Evolutionary conservation across 495 filamentous ascomycete genomes (phyloP).

Genomic region (Aeminium ludgeri): DNA sequence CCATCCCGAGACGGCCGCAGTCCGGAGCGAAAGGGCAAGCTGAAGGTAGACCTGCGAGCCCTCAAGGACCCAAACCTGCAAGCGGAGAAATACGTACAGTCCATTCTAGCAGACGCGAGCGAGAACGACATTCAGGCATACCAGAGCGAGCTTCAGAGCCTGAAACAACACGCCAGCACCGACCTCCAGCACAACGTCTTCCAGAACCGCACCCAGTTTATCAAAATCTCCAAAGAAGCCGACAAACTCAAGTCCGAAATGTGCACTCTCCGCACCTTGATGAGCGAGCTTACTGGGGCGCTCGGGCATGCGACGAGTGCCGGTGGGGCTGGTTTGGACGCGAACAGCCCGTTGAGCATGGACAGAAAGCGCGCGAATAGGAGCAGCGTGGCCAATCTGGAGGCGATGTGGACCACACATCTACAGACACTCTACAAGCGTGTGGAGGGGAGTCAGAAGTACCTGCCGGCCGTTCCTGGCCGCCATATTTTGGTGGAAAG

Average conservation of each 20-base stretch:
- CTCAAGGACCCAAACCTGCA: slow-evolving; percentile 66
- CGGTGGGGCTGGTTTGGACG: slow-evolving; percentile 15
- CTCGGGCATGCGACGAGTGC: slow-evolving; percentile 50
- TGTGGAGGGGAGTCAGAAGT: slow-evolving; percentile 93
- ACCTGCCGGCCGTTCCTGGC: slow-evolving; percentile 75
- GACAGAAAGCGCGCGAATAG: slow-evolving; percentile 51
- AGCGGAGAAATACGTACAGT: slow-evolving; percentile 52
- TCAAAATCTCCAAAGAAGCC: slow-evolving; percentile 97
- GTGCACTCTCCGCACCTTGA: slow-evolving; percentile 69
- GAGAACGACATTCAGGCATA: slow-evolving; percentile 83
- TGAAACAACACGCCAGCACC: slow-evolving; percentile 66
- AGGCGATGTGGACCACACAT: slow-evolving; percentile 86
- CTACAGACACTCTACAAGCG: slow-evolving; percentile 78
- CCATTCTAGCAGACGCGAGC: slow-evolving; percentile 73
- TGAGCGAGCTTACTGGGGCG: slow-evolving; percentile 66
- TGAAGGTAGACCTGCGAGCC: slow-evolving; percentile 34
- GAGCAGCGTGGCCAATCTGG: slow-evolving; percentile 83
- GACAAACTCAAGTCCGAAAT: slow-evolving; percentile 96
- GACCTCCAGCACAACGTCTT: slow-evolving; percentile 94
- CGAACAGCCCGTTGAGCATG: slow-evolving; percentile 26
- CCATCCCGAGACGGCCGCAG: slow-evolving; percentile 8
- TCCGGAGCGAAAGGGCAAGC: background rate
- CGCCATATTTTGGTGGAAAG: slow-evolving; percentile 85
- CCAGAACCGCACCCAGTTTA: slow-evolving; percentile 95
- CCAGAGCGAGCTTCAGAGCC: slow-evolving; percentile 54